A percentile compares a stretch with the other conserved stretches of the same genome.
Evolutionary conservation across 179 eudicot species (phyloP).

Genomic region (Dionaea muscipula): DNA sequence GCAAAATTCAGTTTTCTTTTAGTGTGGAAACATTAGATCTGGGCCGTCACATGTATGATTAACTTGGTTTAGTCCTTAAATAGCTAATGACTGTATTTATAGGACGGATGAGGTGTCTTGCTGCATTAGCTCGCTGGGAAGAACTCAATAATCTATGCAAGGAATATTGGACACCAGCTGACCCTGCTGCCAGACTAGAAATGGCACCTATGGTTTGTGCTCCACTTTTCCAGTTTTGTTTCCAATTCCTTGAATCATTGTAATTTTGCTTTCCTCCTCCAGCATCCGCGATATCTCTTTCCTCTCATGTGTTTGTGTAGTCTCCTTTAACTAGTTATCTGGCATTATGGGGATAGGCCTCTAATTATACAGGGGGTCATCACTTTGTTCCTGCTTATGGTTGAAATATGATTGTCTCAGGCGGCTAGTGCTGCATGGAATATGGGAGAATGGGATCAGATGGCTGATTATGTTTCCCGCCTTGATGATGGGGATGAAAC

Average conservation of each 20-base stretch:
- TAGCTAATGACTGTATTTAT: background rate
- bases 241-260: background rate
- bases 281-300: background rate
- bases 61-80: background rate
- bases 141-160: conserved; percentile 85
- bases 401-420: conserved; percentile 20
- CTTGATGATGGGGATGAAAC: conserved; percentile 99
- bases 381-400: background rate
- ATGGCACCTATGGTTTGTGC: conserved; percentile 91
- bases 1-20: too few species aligned
- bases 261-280: background rate
- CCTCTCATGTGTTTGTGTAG: too few species aligned
- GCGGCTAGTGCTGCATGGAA: conserved; percentile 99
- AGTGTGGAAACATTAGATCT: background rate
- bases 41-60: background rate
- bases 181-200: conserved; percentile 83
- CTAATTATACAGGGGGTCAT: background rate
- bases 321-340: too few species aligned
- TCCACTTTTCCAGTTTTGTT: background rate
- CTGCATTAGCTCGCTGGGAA: conserved; percentile 98
- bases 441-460: conserved; percentile 99
- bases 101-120: conserved; percentile 98
- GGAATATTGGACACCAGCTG: conserved; percentile 96
- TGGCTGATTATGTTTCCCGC: conserved; percentile 89
- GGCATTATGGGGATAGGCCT: too few species aligned